These are phyloP conservation scores for Ambrosia hybrid DNA, from an alignment of 140 eudicot species.

Conservation along the genomic window DNA sequence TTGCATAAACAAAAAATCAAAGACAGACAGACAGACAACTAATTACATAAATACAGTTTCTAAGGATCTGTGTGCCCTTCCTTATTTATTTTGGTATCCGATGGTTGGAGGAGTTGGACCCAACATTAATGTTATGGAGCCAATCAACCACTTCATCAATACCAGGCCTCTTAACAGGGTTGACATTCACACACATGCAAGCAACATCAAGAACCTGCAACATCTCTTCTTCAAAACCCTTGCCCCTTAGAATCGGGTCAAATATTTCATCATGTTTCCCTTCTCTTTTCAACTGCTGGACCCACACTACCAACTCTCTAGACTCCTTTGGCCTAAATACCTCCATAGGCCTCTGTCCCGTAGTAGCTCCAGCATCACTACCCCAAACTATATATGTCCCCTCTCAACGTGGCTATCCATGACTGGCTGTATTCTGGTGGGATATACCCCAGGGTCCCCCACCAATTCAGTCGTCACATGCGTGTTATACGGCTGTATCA, in stretches of 20 bases:
- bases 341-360: conserved; percentile 71
- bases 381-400: conserved; percentile 80
- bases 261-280: conserved; percentile 55
- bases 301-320: conserved; percentile 71
- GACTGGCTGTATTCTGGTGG: conserved; percentile 77
- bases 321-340: conserved; percentile 52
- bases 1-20: not conserved
- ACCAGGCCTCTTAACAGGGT: conserved; percentile 66
- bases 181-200: conserved; percentile 63
- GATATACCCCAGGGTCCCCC: conserved; percentile 59
- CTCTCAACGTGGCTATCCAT: conserved; percentile 70
- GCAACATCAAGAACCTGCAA: conserved; percentile 71
- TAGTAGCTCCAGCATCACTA: conserved; percentile 67
- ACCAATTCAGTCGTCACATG: conserved; percentile 77
- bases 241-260: conserved; percentile 58
- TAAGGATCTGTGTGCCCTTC: too few relatives aligned
- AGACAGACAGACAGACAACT: conserved; percentile 25
- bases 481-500: conserved; percentile 62
- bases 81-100: conserved; percentile 30
- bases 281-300: conserved; percentile 58
- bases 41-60: conserved; percentile 30
- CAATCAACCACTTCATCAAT: conserved; percentile 63
- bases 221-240: conserved; percentile 77
- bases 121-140: too few relatives aligned
- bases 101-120: conserved; percentile 28